Base-by-base conservation (phyloP, 2,329 filamentous ascomycete genomes). In the Cercospora beticola region DNA sequence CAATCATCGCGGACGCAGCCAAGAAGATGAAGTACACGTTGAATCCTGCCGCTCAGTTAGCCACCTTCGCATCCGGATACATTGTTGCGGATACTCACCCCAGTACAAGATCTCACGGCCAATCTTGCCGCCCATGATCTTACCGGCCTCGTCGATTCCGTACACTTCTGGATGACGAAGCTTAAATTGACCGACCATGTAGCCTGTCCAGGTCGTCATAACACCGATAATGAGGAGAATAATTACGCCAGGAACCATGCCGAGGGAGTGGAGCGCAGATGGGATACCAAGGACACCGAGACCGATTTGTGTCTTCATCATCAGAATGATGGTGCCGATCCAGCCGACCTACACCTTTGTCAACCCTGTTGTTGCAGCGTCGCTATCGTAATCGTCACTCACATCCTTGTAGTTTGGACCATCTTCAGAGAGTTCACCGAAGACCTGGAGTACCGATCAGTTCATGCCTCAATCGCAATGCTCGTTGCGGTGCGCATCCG, bases 81-180 rank as follows among this genome's bases (percentile, higher is more conserved):
- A 23, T 26, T 10, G 16, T 36, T 21, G 31, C 16, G 5, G 12
- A 59, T 12, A 9, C 62, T 49, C 26, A 65, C 68, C 70, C 66
- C 65, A 68, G 64, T 68, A 81, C 43, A 87, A 79, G 12, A 86
- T 69, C 70, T 85, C 85, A 26, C 84, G 81, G 0, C 86, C 85
- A 5, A 84, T 67, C 1, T 81, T 82, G 2, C 86, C 86, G 65
- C 87, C 86, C 21, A 88, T 79, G 63, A 87, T 82, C 52, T 77
- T 77, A 16, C 86, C 86, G 0, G 85, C 86, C 70, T 88, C 86
- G 52, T 86, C 86, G 78, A 87, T 87, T 62, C 83, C 84, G 72
- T 88, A 86, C 3, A 87, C 85, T 68, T 86, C 81, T 0, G 83
- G 83, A 72, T 87, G 86, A 14, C 80, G 78, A 33, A 86, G 71